Conservation (phyloP, 139 green algal species). For the Micromonas commoda region DNA sequence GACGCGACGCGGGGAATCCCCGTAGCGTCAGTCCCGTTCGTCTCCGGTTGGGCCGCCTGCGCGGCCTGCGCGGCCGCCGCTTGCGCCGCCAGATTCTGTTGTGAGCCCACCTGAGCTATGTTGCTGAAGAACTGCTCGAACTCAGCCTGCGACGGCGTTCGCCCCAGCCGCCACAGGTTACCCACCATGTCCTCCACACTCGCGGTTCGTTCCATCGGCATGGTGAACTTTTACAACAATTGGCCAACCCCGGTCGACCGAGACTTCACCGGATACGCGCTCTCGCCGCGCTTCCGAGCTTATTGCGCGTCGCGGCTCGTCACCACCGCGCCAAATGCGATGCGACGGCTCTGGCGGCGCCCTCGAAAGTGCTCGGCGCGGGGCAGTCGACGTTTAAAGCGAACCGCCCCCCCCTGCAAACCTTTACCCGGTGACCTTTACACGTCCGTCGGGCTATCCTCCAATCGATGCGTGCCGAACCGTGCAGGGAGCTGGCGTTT, state of each 20-base stretch:
- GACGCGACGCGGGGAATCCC: slow-evolving; percentile 19
- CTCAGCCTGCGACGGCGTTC: slow-evolving; percentile 12
- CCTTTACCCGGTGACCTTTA: no score
- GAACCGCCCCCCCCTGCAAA: no score
- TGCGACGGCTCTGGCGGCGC: no score
- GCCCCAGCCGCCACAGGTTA: background rate
- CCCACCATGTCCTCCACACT: background rate
- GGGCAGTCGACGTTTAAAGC: no score
- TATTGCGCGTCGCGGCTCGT: no score
- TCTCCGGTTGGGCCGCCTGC: background rate
- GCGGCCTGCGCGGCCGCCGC: background rate
- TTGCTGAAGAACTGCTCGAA: slow-evolving; percentile 2
- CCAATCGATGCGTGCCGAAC: no score
- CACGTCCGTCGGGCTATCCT: no score
- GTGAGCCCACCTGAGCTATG: background rate
- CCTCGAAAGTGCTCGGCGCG: no score
- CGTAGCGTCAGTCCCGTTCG: background rate
- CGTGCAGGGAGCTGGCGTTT: no score
- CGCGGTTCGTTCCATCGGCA: background rate
- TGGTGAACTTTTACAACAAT: background rate
- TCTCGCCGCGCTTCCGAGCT: no score
- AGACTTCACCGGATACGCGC: background rate
- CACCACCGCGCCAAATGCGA: no score
- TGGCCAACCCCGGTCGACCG: background rate
- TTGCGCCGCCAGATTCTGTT: background rate